Conservation (phyloP, 495 filamentous ascomycete genomes). For the Aspergillus bridgeri region DNA sequence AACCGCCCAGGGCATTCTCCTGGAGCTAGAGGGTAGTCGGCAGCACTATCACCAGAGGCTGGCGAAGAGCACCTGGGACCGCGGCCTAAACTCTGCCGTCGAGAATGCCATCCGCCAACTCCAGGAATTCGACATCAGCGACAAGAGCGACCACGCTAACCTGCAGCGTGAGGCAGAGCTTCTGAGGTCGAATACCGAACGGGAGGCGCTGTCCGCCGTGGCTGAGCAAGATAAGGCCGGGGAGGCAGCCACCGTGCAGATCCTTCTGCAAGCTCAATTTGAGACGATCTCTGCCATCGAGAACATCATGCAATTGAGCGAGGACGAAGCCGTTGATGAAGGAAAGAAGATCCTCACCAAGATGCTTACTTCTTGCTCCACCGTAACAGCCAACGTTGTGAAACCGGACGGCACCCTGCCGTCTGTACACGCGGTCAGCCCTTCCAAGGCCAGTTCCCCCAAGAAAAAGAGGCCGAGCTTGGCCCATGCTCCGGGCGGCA, state of each 20-base stretch:
- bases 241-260: conserved; percentile 72
- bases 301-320: conserved; percentile 73
- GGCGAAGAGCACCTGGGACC: conserved; percentile 78
- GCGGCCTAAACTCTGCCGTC: conserved; percentile 78
- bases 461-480: conserved; percentile 66
- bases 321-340: conserved; percentile 72
- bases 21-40: conserved; percentile 83
- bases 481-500: conserved; percentile 33
- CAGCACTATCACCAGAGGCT: conserved; percentile 85
- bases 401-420: conserved; percentile 81
- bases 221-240: conserved; percentile 79
- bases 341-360: conserved; percentile 76
- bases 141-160: conserved; percentile 67
- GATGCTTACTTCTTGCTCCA: conserved; percentile 70
- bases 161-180: conserved; percentile 80
- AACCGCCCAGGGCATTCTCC: conserved; percentile 78
- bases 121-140: conserved; percentile 65
- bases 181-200: conserved; percentile 75
- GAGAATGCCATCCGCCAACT: conserved; percentile 80
- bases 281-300: conserved; percentile 81
- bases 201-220: conserved; percentile 74
- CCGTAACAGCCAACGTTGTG: conserved; percentile 73
- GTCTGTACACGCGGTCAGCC: conserved; percentile 56
- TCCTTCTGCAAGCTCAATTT: conserved; percentile 84
- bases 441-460: conserved; percentile 64